Evolutionary conservation across 2,329 filamentous ascomycete species (phyloP).

Genomic region (Cladosporium austrohemisphaericum): DNA sequence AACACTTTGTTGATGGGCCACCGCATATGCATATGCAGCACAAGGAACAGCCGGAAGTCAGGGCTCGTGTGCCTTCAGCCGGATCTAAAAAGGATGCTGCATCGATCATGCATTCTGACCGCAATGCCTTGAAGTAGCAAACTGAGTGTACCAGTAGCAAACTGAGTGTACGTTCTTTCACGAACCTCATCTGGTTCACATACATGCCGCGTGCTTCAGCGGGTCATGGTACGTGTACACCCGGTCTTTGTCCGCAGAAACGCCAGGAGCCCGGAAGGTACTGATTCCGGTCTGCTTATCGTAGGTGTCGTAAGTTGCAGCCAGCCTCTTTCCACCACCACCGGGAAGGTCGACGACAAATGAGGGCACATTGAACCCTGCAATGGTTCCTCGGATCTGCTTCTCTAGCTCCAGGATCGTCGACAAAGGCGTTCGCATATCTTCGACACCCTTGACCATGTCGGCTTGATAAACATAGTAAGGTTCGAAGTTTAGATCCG

Average conservation of each 20-base stretch:
- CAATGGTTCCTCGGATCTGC: slow-evolving; percentile 56
- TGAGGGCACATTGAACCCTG: slow-evolving; percentile 59
- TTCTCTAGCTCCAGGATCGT: slow-evolving; percentile 58
- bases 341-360: slow-evolving; percentile 63
- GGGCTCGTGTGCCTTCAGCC: background rate
- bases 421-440: slow-evolving; percentile 58
- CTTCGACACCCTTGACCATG: slow-evolving; percentile 59
- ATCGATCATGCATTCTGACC: background rate
- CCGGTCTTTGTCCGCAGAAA: slow-evolving; percentile 40
- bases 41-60: background rate
- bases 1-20: background rate
- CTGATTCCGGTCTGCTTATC: slow-evolving; percentile 53
- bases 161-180: background rate
- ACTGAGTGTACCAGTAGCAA: background rate
- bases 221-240: slow-evolving; percentile 60
- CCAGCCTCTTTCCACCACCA: slow-evolving; percentile 61
- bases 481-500: slow-evolving; percentile 56
- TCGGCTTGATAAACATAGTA: slow-evolving; percentile 67
- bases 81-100: background rate
- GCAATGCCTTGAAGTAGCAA: background rate
- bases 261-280: slow-evolving; percentile 53
- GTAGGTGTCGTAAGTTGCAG: slow-evolving; percentile 52
- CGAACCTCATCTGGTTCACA: background rate
- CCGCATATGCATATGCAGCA: background rate
- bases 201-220: background rate